Evolutionary conservation across 495 filamentous ascomycete species (phyloP).

Genomic region (Aspergillus wentii): DNA sequence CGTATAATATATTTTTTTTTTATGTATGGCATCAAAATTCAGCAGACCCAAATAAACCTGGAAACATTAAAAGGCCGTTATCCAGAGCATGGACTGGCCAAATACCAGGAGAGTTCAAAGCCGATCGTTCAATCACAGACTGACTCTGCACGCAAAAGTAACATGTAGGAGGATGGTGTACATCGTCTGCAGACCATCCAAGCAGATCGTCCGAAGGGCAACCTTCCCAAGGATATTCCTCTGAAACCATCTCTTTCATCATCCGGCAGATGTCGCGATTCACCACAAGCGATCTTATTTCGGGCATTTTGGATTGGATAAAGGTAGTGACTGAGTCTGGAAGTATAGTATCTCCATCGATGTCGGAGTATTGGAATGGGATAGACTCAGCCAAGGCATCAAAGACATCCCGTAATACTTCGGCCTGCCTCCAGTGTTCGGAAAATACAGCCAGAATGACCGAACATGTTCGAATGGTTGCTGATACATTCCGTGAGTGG

Average conservation of each 20-base stretch:
- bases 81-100: too few species aligned
- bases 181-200: too few species aligned
- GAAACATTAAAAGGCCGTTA: too few species aligned
- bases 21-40: too few species aligned
- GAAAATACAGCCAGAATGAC: slow-evolving; percentile 12
- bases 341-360: slow-evolving; percentile 1
- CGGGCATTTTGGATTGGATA: slow-evolving; percentile 7
- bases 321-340: too few species aligned
- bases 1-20: too few species aligned
- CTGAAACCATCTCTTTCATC: slow-evolving; percentile 14
- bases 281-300: slow-evolving; percentile 7
- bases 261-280: slow-evolving; percentile 15
- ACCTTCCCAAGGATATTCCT: slow-evolving; percentile 14
- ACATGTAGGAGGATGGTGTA: too few species aligned
- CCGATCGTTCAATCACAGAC: too few species aligned
- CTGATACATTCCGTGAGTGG: slow-evolving; percentile 2
- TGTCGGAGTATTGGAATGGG: slow-evolving; percentile 2
- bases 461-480: slow-evolving; percentile 14
- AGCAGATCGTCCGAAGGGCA: too few species aligned
- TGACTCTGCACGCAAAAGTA: too few species aligned
- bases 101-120: too few species aligned
- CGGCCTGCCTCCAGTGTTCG: slow-evolving; percentile 17
- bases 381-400: slow-evolving; percentile 12
- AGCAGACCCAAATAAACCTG: too few species aligned
- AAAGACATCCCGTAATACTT: slow-evolving; percentile 18